Evolutionary conservation across 2,329 filamentous ascomycete genomes (phyloP).

Genomic region (Alternaria ventricosa): DNA sequence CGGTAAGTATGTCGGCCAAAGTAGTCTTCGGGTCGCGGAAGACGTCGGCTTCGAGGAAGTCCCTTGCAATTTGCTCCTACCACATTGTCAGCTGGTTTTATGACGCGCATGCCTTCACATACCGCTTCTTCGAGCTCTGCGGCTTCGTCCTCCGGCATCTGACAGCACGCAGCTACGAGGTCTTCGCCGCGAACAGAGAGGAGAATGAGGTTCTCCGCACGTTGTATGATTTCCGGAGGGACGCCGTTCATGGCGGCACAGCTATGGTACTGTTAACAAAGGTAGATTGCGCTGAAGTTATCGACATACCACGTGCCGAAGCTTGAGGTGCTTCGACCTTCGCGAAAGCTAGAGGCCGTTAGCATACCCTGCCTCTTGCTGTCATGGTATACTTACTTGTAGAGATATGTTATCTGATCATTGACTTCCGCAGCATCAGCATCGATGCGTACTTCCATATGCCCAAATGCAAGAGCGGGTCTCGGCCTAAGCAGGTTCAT

Average conservation of each 20-base stretch:
- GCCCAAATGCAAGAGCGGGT: slow-evolving; percentile 63
- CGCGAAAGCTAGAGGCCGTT: slow-evolving; percentile 51
- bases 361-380: slow-evolving; percentile 5
- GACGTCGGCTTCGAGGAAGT: slow-evolving; percentile 51
- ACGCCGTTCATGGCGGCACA: slow-evolving; percentile 91
- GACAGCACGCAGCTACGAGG: slow-evolving; percentile 73
- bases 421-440: slow-evolving; percentile 57
- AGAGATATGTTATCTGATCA: slow-evolving; percentile 76
- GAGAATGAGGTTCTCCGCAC: slow-evolving; percentile 75
- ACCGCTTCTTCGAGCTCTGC: slow-evolving; percentile 72
- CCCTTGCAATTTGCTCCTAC: slow-evolving; percentile 52
- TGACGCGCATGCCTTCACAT: slow-evolving; percentile 25
- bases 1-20: slow-evolving; percentile 47
- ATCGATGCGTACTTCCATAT: slow-evolving; percentile 75
- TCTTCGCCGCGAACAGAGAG: slow-evolving; percentile 77
- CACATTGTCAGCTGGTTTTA: slow-evolving; percentile 10
- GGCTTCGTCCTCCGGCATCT: slow-evolving; percentile 68
- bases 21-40: slow-evolving; percentile 41
- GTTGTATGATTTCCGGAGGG: slow-evolving; percentile 70
- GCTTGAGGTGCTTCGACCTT: slow-evolving; percentile 77
- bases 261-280: slow-evolving; percentile 48
- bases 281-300: no score
- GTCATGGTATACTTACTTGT: slow-evolving; percentile 57
- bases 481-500: slow-evolving; percentile 61
- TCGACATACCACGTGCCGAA: slow-evolving; percentile 80